A percentile compares a stretch with the other conserved stretches of the same genome.
Evolutionary conservation across 306 rosid genomes (phyloP).

Genomic region (Vigna radiata): DNA sequence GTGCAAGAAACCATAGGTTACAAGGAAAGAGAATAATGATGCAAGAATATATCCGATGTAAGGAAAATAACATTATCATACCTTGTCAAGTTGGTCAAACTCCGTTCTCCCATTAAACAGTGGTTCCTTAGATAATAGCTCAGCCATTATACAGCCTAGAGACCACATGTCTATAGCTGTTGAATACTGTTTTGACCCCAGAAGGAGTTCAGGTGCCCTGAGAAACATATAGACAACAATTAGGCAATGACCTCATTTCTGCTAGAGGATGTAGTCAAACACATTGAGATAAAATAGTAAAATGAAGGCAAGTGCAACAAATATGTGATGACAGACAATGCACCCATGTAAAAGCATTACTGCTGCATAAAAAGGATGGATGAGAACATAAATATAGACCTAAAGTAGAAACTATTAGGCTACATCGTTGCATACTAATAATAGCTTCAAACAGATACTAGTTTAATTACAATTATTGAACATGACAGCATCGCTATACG

Average conservation of each 20-base stretch:
- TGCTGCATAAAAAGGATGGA: conserved; percentile 21
- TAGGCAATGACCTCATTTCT: conserved; percentile 39
- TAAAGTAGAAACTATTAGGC: conserved; percentile 10
- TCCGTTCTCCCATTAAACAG: conserved; percentile 93
- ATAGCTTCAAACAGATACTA: conserved; percentile 28
- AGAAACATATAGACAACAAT: conserved; percentile 44
- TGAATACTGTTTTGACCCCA: conserved; percentile 88
- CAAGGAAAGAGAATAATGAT: conserved; percentile 15
- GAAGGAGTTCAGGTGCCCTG: conserved; percentile 98
- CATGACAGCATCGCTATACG: conserved; percentile 7
- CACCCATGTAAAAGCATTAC: conserved; percentile 8
- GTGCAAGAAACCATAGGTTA: conserved; percentile 10
- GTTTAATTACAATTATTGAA: background rate
- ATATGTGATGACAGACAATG: background rate
- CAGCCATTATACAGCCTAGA: conserved; percentile 98
- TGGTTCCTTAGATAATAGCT: conserved; percentile 90
- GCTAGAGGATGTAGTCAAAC: conserved; percentile 32
- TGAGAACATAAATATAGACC: conserved; percentile 8
- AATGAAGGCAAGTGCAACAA: conserved; percentile 1
- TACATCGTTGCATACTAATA: background rate
- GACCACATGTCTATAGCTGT: conserved; percentile 99
- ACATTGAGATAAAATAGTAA: conserved; percentile 10
- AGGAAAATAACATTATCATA: conserved; percentile 39
- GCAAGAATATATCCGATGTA: background rate
- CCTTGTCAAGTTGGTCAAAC: conserved; percentile 98